A percentile compares a stretch with the other conserved stretches of the same genome.
These are phyloP conservation scores for Colletotrichum brevisporum DNA, from an alignment of 2,329 filamentous ascomycete genomes.

Conservation along the genomic window DNA sequence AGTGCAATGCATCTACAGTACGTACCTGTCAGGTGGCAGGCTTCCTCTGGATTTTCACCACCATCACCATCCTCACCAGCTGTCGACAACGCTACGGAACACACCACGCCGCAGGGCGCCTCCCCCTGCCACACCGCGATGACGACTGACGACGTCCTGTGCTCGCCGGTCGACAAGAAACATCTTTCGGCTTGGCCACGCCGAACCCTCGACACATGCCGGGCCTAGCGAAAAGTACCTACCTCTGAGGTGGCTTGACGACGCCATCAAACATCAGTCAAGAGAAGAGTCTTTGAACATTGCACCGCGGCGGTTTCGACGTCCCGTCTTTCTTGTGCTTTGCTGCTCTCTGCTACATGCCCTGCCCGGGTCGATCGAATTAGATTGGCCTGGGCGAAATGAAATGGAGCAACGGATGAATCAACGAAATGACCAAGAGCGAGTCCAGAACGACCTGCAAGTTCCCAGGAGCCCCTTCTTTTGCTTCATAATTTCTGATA, in stretches of 20 bases:
- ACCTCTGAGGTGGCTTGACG: slow-evolving; percentile 16
- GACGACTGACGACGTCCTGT: not conserved
- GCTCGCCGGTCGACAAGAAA: not conserved
- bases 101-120: not conserved
- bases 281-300: slow-evolving; percentile 17
- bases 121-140: not conserved
- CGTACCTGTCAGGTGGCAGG: slow-evolving; percentile 19
- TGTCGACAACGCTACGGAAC: slow-evolving; percentile 9
- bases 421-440: not conserved
- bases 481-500: not conserved
- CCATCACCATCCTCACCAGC: not conserved
- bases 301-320: slow-evolving; percentile 1
- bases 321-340: not conserved
- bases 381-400: slow-evolving; percentile 16
- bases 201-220: slow-evolving; percentile 28
- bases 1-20: too few relatives aligned
- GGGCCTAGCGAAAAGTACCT: slow-evolving; percentile 32
- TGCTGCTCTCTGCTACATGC: not conserved
- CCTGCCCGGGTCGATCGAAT: not conserved
- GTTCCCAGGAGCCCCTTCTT: slow-evolving; percentile 3
- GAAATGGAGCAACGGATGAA: slow-evolving; percentile 18
- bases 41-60: not conserved
- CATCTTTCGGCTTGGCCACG: slow-evolving; percentile 26
- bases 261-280: slow-evolving; percentile 12
- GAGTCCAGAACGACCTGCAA: not conserved